Percentiles rank a stretch among this genome's conserved stretches.
These are phyloP conservation scores for Trebouxiophyceae sp. DNA, from an alignment of 163 green algal species.

Conservation along the genomic window DNA sequence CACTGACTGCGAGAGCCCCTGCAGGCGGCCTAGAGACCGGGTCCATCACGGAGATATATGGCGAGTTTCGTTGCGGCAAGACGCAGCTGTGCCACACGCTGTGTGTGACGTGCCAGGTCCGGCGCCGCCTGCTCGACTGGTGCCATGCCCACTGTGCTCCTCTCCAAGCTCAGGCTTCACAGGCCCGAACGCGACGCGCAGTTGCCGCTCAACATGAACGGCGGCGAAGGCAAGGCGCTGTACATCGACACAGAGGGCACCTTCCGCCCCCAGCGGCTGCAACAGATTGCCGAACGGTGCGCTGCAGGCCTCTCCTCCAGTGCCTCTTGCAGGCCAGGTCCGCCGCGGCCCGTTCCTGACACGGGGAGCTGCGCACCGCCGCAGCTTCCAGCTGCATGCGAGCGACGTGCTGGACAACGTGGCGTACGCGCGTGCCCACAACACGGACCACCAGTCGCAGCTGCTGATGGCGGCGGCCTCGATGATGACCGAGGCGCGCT, in stretches of 20 bases:
- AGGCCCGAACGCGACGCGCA: too few relatives aligned
- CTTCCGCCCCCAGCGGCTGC: slow-evolving; percentile 77
- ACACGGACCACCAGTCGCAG: slow-evolving; percentile 94
- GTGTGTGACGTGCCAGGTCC: slow-evolving; percentile 91
- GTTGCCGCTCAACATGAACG: slow-evolving; percentile 88
- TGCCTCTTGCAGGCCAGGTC: background rate
- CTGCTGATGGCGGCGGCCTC: slow-evolving; percentile 76
- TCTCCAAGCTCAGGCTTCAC: too few relatives aligned
- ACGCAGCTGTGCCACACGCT: slow-evolving; percentile 98
- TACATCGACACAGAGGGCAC: slow-evolving; percentile 97
- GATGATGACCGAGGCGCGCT: slow-evolving; percentile 90
- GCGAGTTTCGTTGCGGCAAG: slow-evolving; percentile 94
- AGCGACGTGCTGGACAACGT: slow-evolving; percentile 98
- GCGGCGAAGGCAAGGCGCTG: slow-evolving; percentile 94
- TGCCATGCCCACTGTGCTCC: too few relatives aligned
- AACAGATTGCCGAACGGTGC: slow-evolving; percentile 65
- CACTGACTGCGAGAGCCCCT: slow-evolving; percentile 1
- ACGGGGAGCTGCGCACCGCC: too few relatives aligned
- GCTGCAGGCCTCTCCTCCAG: background rate
- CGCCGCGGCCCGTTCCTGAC: too few relatives aligned
- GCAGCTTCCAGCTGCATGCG: slow-evolving; percentile 77
- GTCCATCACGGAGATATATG: slow-evolving; percentile 97
- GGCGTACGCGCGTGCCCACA: slow-evolving; percentile 96
- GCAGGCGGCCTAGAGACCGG: slow-evolving; percentile 94
- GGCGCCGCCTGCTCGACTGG: too few relatives aligned